Evolutionary conservation across 1,284 basidiomycete genomes (phyloP).

Genomic region (Mycena sp.): DNA sequence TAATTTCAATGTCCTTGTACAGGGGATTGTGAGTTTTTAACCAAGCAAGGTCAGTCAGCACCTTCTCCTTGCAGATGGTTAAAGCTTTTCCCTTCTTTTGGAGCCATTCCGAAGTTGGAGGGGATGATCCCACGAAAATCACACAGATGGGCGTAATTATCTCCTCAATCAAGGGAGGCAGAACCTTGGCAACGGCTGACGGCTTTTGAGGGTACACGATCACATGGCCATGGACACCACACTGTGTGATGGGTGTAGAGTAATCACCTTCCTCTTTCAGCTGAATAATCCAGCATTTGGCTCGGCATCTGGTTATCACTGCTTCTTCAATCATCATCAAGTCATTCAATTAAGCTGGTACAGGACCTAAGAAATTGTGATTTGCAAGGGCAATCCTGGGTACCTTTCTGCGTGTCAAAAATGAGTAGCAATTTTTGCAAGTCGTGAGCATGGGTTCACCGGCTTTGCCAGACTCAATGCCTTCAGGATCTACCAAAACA

Average conservation of each 20-base stretch:
- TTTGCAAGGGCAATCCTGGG: neutral
- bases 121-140: neutral
- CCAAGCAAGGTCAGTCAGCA: conserved; percentile 43
- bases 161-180: neutral
- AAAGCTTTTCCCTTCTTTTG: conserved; percentile 43
- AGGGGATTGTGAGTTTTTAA: conserved; percentile 43
- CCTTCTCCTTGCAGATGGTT: conserved; percentile 37
- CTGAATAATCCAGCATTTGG: conserved; percentile 1
- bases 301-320: neutral
- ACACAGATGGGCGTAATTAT: neutral
- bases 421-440: neutral
- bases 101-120: conserved; percentile 39
- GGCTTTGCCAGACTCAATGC: neutral
- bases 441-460: neutral
- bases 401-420: too few species aligned
- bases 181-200: neutral
- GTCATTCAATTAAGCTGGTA: neutral
- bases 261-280: neutral
- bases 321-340: neutral
- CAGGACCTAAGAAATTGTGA: neutral
- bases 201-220: neutral
- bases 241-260: neutral
- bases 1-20: conserved; percentile 42
- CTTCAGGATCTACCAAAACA: neutral
- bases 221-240: neutral